Base-by-base conservation (phyloP, 2,329 filamentous ascomycete species). In the Colletotrichum cuscutae region DNA sequence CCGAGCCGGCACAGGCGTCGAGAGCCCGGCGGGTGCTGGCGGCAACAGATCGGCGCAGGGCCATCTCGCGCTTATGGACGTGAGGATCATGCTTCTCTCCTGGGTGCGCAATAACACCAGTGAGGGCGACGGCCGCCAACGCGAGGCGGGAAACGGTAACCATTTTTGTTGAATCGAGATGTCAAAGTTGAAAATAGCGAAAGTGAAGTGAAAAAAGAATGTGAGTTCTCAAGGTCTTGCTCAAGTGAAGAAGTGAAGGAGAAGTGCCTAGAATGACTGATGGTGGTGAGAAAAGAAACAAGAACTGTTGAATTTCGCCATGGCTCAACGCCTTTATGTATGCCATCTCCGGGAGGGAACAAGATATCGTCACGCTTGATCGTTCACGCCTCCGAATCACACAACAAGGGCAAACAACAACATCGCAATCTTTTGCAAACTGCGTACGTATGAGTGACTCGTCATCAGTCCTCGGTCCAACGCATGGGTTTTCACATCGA, bases 61-160 rank as follows among this genome's bases (percentile, higher is more conserved):
- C 58, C 58, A 61, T 61, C 58, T 61, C 58, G 9, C 60, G 60
- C 60, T 62, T 62, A 35, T 62, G 59, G 15, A 62, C 30, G 32
- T 62, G 59, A 5, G 59, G 59, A 37, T 62, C 59, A 62, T 62
- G 59, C 59, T 62, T 37, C 24, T 62, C 59, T 1, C 59, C 59
- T n/a, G 59, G 59, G 35, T 62, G 59, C 19, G 59, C 59, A 42
- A 28, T 37, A 19, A 22, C 6, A 42, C 37, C 37, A 15, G 37
- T 42, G 37, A 42, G 37, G 15, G 37, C 15, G 15, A 42, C 19
- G 19, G 37, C 37, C 37, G 37, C 37, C 37, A 42, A 42, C 15
- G 37, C 37, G 15, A 42, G 37, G 15, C 37, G 37, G 37, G 37
- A 42, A 42, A 42, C 37, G 15, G 37, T 19, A 8, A 42, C 37